Evolutionary conservation across 2,329 filamentous ascomycete species (phyloP).

Genomic region (Colletotrichum australisinense): DNA sequence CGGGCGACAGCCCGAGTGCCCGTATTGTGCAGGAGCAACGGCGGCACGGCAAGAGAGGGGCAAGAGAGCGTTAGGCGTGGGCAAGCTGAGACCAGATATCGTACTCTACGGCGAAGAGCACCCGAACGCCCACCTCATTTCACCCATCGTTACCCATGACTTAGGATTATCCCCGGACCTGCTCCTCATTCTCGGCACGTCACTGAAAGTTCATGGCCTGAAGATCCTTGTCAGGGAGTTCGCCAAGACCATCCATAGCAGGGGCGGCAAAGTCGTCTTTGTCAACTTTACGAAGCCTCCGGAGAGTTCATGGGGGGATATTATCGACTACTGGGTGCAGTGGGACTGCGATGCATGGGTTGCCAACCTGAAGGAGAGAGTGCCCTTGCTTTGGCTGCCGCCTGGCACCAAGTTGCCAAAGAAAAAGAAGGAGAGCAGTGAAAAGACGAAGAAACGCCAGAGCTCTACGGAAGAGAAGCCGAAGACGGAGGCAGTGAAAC

Average conservation of each 20-base stretch:
- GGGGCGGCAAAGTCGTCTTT: conserved; percentile 76
- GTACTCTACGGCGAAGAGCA: conserved; percentile 82
- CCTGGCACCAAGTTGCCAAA: conserved; percentile 54
- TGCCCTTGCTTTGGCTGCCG: conserved; percentile 70
- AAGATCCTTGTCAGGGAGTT: conserved; percentile 79
- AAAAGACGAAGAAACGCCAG: conserved; percentile 29
- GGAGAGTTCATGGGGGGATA: conserved; percentile 77
- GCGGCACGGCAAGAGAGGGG: conserved; percentile 72
- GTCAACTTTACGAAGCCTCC: conserved; percentile 79
- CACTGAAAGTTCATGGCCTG: conserved; percentile 76
- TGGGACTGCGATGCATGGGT: conserved; percentile 84
- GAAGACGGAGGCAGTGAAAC: conserved; percentile 39
- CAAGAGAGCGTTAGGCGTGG: conserved; percentile 74
- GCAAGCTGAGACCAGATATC: conserved; percentile 77
- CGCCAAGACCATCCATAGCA: conserved; percentile 76
- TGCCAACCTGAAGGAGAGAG: conserved; percentile 67
- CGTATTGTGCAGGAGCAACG: conserved; percentile 72
- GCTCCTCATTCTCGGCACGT: conserved; percentile 77
- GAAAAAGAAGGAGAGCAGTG: conserved; percentile 48
- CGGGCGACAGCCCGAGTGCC: conserved; percentile 75
- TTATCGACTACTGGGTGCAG: conserved; percentile 80
- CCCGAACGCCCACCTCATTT: conserved; percentile 75
- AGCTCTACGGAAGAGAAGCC: conserved; percentile 37
- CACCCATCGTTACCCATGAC: conserved; percentile 76
- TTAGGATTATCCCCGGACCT: conserved; percentile 73